Evolutionary conservation across 371 early-diverging fungal genomes (phyloP), one percentile per base, ranked within the genome.

Genomic region (Syncephalis fuscata): DNA sequence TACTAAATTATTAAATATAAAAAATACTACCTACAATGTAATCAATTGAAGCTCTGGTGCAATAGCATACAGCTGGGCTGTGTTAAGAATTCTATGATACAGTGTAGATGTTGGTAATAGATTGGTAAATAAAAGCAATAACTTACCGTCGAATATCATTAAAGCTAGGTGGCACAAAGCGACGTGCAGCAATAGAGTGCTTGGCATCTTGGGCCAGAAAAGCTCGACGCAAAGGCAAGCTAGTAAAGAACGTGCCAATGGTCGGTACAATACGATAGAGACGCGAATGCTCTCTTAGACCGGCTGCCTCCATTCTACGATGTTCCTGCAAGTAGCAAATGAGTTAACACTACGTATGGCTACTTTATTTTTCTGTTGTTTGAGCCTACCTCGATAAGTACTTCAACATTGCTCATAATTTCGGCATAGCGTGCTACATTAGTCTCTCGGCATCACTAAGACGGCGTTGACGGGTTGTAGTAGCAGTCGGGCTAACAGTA

Each of bases 121-220:
- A 14, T 42, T 20, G 20, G 9, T 7, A 21, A 2, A 20, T 9
- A 42, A 25, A 24, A 22, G 9, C 22, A 16, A 27, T 47, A 36
- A 22, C 27, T 11, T 59, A 69, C 70, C 63, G 60, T 52, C 88
- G 67, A 46, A 88, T 70, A 50, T 88, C 88, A 68, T 88, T 88
- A 66, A 88, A 88, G 48, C 73, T 73, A 0, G 86, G 85, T 45
- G 88, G 83, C 15, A 88, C 85, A 58, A 75, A 74, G 22, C 71
- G 66, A 46, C 88, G 67, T 0, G 74, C 74, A 17, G 80, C 69
- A 40, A 88, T 80, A 3, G 70, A 64, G 42, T 79, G 60, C 44
- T 66, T 63, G 3, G 58, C 56, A 62, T 82, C 72, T 38, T 74
- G 68, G 16, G 51, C 51, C 46, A 71, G 54, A 61, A 85, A 87